A percentile compares a stretch with the other conserved stretches of the same genome.
Conservation (phyloP, 2,329 filamentous ascomycete genomes). For the Sclerotinia sclerotiorum region DNA sequence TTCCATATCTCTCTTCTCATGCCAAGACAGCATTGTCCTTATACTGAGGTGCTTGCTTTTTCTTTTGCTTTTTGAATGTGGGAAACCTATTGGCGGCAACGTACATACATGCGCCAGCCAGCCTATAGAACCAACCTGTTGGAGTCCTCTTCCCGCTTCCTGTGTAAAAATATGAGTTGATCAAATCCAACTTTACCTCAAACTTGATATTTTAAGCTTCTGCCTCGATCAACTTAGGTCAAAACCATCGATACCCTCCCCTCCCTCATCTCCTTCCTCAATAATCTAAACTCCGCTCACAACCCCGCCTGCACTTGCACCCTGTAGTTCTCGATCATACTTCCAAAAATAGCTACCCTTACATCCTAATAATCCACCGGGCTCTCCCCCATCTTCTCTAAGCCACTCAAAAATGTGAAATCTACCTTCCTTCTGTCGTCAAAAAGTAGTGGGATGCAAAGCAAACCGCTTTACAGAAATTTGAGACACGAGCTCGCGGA, state of each 20-base stretch:
- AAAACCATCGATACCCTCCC: background rate
- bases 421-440: background rate
- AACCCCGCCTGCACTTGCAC: background rate
- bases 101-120: background rate
- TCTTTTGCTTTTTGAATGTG: background rate
- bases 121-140: too few relatives aligned
- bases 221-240: background rate
- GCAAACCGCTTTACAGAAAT: background rate
- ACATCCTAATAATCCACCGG: background rate
- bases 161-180: background rate
- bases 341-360: background rate
- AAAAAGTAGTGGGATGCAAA: background rate
- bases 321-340: background rate
- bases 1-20: background rate
- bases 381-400: background rate
- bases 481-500: too few relatives aligned
- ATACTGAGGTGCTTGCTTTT: background rate
- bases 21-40: background rate
- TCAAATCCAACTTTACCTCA: background rate
- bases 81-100: background rate
- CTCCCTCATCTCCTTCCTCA: background rate
- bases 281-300: background rate
- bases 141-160: background rate
- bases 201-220: background rate
- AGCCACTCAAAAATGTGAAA: background rate